Evolutionary conservation across 257 asterid species (phyloP).

Genomic region (Solanum verrucosum): DNA sequence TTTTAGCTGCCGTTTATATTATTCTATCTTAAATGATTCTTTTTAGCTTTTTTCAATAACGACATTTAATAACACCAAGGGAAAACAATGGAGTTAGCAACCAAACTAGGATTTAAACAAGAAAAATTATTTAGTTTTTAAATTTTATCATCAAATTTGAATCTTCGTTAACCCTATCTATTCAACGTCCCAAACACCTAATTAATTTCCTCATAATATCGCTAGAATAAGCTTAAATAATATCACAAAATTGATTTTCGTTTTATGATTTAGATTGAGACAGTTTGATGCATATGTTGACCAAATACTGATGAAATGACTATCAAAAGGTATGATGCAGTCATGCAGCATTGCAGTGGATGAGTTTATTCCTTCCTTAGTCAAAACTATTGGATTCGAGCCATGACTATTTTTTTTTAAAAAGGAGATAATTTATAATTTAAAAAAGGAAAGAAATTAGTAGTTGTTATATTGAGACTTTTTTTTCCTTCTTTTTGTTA

Average conservation of each 20-base stretch:
- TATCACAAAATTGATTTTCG: not conserved
- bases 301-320: not conserved
- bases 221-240: not conserved
- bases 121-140: not conserved
- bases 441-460: no score
- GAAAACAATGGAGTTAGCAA: not conserved
- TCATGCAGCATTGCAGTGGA: no score
- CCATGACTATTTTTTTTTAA: no score
- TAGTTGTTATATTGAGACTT: not conserved
- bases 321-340: no score
- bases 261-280: not conserved
- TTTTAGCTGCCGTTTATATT: not conserved
- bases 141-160: not conserved
- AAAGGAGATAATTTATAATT: no score
- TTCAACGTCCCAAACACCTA: not conserved
- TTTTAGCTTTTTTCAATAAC: not conserved
- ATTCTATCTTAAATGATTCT: not conserved
- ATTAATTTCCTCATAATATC: not conserved
- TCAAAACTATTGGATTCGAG: no score
- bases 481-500: not conserved
- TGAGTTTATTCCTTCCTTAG: no score
- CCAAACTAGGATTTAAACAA: not conserved
- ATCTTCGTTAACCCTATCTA: not conserved
- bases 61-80: not conserved
- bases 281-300: not conserved